Evolutionary conservation across 345 rosid species (phyloP).

Genomic region (Salix suchowensis): DNA sequence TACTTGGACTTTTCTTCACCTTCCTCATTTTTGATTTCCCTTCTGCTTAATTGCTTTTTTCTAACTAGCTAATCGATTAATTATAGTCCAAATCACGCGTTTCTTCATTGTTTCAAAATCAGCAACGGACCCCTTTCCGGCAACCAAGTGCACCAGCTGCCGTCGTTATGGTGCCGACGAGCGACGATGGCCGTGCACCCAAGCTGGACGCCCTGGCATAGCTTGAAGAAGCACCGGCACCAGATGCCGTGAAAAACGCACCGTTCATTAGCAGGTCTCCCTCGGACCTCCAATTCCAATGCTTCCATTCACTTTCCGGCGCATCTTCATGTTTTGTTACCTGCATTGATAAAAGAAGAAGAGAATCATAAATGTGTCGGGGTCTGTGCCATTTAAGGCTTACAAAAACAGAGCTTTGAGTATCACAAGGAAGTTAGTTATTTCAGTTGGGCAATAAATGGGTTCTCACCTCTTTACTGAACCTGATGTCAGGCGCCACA

Average conservation of each 20-base stretch:
- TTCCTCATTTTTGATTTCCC: neutral
- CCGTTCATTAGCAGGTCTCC: constrained; percentile 27
- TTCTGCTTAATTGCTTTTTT: neutral
- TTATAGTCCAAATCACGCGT: constrained; percentile 1
- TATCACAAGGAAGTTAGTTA: constrained; percentile 11
- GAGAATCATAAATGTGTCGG: neutral
- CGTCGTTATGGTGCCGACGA: constrained; percentile 18
- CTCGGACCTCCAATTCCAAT: constrained; percentile 32
- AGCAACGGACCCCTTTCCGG: constrained; percentile 28
- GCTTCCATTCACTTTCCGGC: constrained; percentile 28
- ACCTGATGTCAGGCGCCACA: constrained; percentile 20
- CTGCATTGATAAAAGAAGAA: neutral
- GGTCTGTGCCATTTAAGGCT: too few species aligned
- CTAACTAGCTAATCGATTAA: constrained; percentile 3
- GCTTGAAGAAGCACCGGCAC: constrained; percentile 28
- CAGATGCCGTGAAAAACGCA: constrained; percentile 24
- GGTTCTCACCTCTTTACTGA: constrained; percentile 23
- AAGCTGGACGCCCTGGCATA: constrained; percentile 29
- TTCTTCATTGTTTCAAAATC: constrained; percentile 19
- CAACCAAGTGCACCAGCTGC: constrained; percentile 21
- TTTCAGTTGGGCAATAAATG: constrained; percentile 1
- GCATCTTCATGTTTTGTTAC: constrained; percentile 32
- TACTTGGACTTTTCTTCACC: constrained; percentile 12
- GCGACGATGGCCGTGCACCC: constrained; percentile 27
- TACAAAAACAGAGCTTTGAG: neutral